Evolutionary conservation across 1,284 basidiomycete species (phyloP), one percentile per base, ranked within the genome.

Genomic region (Gomphus sp.): DNA sequence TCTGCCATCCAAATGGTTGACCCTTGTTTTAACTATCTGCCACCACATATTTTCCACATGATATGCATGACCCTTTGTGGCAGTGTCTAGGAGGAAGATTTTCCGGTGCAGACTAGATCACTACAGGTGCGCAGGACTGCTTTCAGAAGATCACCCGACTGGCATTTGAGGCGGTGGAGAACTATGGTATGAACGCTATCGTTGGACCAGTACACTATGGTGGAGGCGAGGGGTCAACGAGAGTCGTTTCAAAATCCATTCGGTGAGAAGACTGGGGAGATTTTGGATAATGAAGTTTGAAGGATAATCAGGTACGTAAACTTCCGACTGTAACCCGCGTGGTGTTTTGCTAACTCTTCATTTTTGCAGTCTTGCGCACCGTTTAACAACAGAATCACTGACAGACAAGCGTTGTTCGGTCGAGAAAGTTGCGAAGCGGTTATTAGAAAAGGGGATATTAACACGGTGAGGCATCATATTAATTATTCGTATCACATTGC

Each of bases 1-100:
- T n/a, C n/a, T n/a, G 62, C 36, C 50, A 52, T 47, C 14, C 4
- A 55, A 60, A 5, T 25, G 11, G 11, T 41, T 54, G 61, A 64
- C 45, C 59, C 18, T 34, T 47, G 43, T 44, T 58, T 65, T 8
- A 68, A 95, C 86, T 98, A 98, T 73, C 78, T 98, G 22, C 97
- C 96, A 56, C 92, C 96, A 61, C 95, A 98, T 73, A 89, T 99
- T 78, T 71, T 84, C 37, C 97, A 99, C 72, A 84, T 93, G 60
- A 98, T 99, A 78, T 96, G 93, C 74, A 98, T 99, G 93, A 99
- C 96, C 0, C 82, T 99, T n/a, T 97, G 97, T 61, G 96, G 96
- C 2, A 91, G 97, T 62, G 96, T 98, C 3, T 90, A 94, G 0
- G 96, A 99, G 74, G 97, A 99, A 73, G 95, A 62, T 98, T 99